Evolutionary conservation across 2,329 filamentous ascomycete genomes (phyloP).

Genomic region (Eutypella sp.): DNA sequence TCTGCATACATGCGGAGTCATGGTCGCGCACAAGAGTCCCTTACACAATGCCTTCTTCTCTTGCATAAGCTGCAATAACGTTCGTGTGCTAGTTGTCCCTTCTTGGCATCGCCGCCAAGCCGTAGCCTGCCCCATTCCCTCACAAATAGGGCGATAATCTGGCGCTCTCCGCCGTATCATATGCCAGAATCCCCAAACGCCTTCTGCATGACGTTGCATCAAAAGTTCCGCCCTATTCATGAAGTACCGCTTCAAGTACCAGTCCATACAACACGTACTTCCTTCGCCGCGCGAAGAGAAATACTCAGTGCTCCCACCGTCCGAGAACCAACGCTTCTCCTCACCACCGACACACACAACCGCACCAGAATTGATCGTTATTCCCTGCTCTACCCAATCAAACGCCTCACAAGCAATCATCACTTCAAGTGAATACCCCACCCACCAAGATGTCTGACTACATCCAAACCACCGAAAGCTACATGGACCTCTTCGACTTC

Average conservation of each 20-base stretch:
- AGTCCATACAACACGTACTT: conserved; percentile 8
- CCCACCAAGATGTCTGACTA: conserved; percentile 20
- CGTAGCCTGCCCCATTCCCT: conserved; percentile 4
- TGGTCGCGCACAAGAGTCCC: too few relatives aligned
- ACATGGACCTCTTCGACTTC: conserved; percentile 12
- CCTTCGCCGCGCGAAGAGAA: conserved; percentile 8
- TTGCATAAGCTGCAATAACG: too few relatives aligned
- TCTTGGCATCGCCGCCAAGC: too few relatives aligned
- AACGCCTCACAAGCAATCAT: conserved; percentile 1
- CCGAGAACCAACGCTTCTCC: not conserved
- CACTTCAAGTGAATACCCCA: conserved; percentile 18
- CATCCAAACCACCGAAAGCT: conserved; percentile 1
- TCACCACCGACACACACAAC: not conserved
- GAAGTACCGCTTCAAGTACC: conserved; percentile 12
- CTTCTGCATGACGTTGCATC: not conserved
- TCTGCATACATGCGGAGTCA: too few relatives aligned
- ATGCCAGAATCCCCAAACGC: not conserved
- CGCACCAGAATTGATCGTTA: conserved; percentile 2
- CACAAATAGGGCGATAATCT: conserved; percentile 16
- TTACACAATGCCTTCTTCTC: too few relatives aligned
- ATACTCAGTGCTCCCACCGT: conserved; percentile 10
- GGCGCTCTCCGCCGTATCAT: conserved; percentile 12
- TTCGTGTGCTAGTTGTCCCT: too few relatives aligned
- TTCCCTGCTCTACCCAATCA: conserved; percentile 7
- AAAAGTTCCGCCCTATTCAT: conserved; percentile 15